These are phyloP conservation scores for Phlyctochytrium arcticum DNA, from an alignment of 192 early-diverging fungal genomes.

Conservation along the genomic window DNA sequence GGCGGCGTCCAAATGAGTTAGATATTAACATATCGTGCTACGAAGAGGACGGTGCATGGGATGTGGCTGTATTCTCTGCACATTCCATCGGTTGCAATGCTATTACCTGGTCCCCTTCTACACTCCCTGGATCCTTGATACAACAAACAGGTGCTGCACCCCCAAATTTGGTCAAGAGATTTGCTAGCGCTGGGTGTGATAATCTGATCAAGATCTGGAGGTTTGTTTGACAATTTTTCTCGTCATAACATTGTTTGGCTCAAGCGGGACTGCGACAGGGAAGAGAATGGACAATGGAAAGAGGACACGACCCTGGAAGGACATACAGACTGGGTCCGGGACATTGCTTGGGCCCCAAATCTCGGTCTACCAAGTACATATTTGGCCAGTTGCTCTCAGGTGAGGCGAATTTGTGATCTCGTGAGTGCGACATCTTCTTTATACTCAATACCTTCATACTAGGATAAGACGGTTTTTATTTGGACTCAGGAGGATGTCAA, in stretches of 20 bases:
- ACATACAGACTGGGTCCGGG: constrained; percentile 97
- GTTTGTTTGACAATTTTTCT: constrained; percentile 30
- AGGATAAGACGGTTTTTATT: constrained; percentile 93
- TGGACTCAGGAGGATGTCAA: constrained; percentile 82
- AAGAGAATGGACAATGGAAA: constrained; percentile 6
- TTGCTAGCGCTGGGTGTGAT: constrained; percentile 94
- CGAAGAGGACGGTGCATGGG: constrained; percentile 84
- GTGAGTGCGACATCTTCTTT: background rate
- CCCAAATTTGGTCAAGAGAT: constrained; percentile 55
- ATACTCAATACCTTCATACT: background rate
- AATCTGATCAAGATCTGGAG: constrained; percentile 95
- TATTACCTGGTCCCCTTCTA: constrained; percentile 91
- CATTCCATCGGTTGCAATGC: constrained; percentile 89
- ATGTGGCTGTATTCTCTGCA: constrained; percentile 69
- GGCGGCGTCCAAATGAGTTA: too few species aligned
- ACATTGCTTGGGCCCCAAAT: constrained; percentile 95
- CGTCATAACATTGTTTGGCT: background rate
- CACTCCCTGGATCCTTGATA: constrained; percentile 69
- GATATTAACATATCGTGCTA: background rate
- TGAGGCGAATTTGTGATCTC: too few species aligned
- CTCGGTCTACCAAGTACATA: constrained; percentile 86
- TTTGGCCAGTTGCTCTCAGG: constrained; percentile 91
- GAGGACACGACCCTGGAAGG: constrained; percentile 61
- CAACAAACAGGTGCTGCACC: constrained; percentile 50
- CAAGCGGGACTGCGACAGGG: constrained; percentile 17